Evolutionary conservation across 2,329 filamentous ascomycete species (phyloP).

Genomic region (Curvularia spicifera): DNA sequence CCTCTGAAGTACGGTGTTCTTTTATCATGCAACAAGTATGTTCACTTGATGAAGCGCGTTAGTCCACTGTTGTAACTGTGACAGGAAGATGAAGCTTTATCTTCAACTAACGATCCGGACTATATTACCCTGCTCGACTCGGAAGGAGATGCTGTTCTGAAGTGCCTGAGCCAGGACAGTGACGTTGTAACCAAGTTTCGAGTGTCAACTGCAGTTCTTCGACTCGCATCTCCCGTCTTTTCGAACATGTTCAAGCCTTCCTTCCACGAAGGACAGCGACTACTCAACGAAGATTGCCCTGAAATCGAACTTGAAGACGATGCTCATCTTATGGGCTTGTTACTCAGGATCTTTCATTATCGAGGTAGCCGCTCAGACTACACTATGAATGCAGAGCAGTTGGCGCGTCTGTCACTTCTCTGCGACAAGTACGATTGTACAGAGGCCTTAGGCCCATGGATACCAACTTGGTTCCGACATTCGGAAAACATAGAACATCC

Average conservation of each 20-base stretch:
- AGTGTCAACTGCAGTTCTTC: constrained; percentile 16
- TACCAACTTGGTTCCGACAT: constrained; percentile 12
- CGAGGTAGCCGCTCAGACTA: background rate
- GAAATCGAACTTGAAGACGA: constrained; percentile 15
- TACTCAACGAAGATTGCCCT: constrained; percentile 5
- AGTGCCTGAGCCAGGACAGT: background rate
- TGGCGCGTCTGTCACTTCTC: constrained; percentile 6
- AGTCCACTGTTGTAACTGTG: background rate
- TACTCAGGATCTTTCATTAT: constrained; percentile 14
- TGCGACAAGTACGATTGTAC: constrained; percentile 2
- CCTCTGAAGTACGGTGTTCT: background rate
- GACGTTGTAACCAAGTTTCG: background rate
- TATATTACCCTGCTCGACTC: background rate
- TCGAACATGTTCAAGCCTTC: constrained; percentile 9
- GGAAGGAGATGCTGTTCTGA: background rate
- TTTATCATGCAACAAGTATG: background rate
- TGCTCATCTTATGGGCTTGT: constrained; percentile 9
- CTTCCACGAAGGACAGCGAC: constrained; percentile 13
- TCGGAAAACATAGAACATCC: background rate
- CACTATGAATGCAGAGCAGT: constrained; percentile 5
- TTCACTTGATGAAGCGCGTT: background rate
- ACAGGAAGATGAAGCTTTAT: background rate
- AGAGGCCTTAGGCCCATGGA: constrained; percentile 12
- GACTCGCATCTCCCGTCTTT: constrained; percentile 15
- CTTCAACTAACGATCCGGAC: background rate